Evolutionary conservation across 2,329 filamentous ascomycete genomes (phyloP).

Genomic region (Didymellaceae sp.): DNA sequence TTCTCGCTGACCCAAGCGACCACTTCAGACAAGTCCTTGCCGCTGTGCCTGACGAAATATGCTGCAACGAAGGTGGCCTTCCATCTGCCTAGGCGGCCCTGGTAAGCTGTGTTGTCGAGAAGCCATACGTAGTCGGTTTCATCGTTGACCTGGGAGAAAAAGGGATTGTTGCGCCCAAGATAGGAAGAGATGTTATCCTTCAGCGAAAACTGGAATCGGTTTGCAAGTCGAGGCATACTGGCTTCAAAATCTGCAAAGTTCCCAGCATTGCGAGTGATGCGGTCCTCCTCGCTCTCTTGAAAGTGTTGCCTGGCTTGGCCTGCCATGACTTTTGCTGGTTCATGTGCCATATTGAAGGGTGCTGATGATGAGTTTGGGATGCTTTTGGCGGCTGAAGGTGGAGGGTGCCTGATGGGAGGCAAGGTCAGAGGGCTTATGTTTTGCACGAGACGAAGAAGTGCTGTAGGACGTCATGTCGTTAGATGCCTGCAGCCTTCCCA

Average conservation of each 20-base stretch:
- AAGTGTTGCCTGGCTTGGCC: conserved; percentile 37
- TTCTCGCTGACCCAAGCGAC: conserved; percentile 74
- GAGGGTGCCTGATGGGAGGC: conserved; percentile 31
- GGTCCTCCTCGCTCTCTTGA: conserved; percentile 44
- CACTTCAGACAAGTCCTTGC: conserved; percentile 69
- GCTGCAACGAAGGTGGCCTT: conserved; percentile 83
- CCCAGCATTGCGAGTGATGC: conserved; percentile 36
- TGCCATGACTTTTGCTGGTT: conserved; percentile 25
- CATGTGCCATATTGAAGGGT: conserved; percentile 25
- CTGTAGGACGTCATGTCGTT: conserved; percentile 23
- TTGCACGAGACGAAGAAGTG: conserved; percentile 40
- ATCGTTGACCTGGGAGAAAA: conserved; percentile 57
- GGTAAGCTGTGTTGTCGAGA: conserved; percentile 86
- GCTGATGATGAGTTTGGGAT: conserved; percentile 16
- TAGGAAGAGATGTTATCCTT: conserved; percentile 50
- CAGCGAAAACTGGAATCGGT: conserved; percentile 45
- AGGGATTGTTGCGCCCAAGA: conserved; percentile 49
- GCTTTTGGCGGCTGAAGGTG: conserved; percentile 16
- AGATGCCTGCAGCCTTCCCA: conserved; percentile 28
- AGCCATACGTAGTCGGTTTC: conserved; percentile 82
- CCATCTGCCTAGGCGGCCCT: conserved; percentile 64
- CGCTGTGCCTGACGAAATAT: conserved; percentile 76
- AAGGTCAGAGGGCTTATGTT: conserved; percentile 43
- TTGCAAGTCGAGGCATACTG: conserved; percentile 44
- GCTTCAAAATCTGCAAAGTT: conserved; percentile 46